Conservation (phyloP, 1,284 basidiomycete species). For the Coniophora puteana region DNA sequence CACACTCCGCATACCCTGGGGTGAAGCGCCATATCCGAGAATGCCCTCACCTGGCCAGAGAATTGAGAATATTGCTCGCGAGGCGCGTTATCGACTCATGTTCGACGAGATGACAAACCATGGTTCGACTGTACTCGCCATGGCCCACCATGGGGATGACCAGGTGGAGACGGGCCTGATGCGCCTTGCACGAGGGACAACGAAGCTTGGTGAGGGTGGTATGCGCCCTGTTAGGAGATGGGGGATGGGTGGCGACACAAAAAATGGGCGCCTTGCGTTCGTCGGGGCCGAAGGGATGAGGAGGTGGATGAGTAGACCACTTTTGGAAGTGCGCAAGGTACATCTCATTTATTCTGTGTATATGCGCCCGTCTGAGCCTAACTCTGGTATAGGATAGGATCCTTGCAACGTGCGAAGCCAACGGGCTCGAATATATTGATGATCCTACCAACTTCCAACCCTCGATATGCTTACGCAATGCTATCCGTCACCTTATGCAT, state of each 20-base stretch:
- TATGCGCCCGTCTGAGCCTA: conserved; percentile 4
- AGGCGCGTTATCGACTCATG: conserved; percentile 53
- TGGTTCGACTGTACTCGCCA: conserved; percentile 43
- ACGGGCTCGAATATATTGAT: conserved; percentile 54
- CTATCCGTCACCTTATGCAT: conserved; percentile 52
- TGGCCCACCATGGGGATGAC: conserved; percentile 76
- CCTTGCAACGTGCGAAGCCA: conserved; percentile 65
- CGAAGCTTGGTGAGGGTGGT: conserved; percentile 52
- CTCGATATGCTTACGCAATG: conserved; percentile 63
- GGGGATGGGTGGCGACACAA: conserved; percentile 62
- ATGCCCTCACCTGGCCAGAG: conserved; percentile 26
- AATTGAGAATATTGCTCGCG: conserved; percentile 55
- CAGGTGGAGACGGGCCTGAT: conserved; percentile 76
- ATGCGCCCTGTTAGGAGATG: conserved; percentile 64
- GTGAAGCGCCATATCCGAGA: conserved; percentile 43
- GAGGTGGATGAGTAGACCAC: conserved; percentile 65
- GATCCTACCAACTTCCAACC: conserved; percentile 75
- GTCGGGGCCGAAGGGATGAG: conserved; percentile 55
- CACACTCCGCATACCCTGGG: conserved; percentile 54
- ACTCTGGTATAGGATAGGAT: conserved; percentile 55
- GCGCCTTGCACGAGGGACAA: conserved; percentile 55
- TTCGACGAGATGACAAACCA: conserved; percentile 43
- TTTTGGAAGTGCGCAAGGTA: conserved; percentile 67
- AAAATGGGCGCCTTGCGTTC: conserved; percentile 31
- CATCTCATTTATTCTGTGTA: conserved; percentile 6